Conservation (phyloP, 2,329 filamentous ascomycete species). For the Acrocalymma vagum region DNA sequence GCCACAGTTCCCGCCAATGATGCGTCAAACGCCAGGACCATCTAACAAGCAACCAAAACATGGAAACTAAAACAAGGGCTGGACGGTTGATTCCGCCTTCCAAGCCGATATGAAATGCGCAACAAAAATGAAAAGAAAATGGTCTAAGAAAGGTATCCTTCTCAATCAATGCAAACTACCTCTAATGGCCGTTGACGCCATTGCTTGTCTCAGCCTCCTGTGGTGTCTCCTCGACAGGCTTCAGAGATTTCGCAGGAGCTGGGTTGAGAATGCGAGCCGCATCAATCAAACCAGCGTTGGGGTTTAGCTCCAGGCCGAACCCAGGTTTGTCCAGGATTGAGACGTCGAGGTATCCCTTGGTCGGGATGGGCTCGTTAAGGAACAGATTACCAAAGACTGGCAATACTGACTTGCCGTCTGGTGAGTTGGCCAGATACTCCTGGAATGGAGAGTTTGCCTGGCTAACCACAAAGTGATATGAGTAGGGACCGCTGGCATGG, state of each 20-base stretch:
- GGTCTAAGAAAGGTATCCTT: no score
- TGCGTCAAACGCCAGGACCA: constrained; percentile 26
- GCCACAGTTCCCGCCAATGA: constrained; percentile 7
- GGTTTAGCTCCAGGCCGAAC: constrained; percentile 88
- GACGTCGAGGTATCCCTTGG: constrained; percentile 81
- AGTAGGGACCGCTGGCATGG: constrained; percentile 93
- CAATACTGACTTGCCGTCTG: constrained; percentile 87
- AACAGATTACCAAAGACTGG: constrained; percentile 95
- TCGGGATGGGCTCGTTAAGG: constrained; percentile 87
- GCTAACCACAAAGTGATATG: constrained; percentile 94
- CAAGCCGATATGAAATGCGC: no score
- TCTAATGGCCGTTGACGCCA: constrained; percentile 19
- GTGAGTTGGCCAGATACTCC: constrained; percentile 92
- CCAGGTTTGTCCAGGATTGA: constrained; percentile 86
- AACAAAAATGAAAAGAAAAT: constrained; percentile 3
- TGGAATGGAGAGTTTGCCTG: constrained; percentile 95
- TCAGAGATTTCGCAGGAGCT: constrained; percentile 57
- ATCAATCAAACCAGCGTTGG: constrained; percentile 79
- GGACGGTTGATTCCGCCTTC: no score
- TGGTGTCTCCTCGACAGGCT: constrained; percentile 34
- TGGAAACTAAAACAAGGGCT: constrained; percentile 6
- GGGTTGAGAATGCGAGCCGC: constrained; percentile 77
- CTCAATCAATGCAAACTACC: constrained; percentile 1
- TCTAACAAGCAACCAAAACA: constrained; percentile 17
- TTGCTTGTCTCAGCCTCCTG: constrained; percentile 19